Evolutionary conservation across 2,329 filamentous ascomycete genomes (phyloP).

Genomic region (Ophiostoma perfectum): DNA sequence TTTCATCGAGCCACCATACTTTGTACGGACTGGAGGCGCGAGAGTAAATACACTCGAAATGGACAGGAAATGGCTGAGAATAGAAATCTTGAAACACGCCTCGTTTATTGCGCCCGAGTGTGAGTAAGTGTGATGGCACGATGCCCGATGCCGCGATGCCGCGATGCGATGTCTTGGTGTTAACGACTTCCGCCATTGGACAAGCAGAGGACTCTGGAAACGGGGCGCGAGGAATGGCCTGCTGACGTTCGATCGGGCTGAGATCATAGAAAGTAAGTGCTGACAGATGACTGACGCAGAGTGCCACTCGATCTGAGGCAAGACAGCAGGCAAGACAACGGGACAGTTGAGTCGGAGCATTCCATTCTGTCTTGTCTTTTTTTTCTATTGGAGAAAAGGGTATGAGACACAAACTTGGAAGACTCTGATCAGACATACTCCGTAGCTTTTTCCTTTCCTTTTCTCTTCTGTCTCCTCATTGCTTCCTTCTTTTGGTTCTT

Average conservation of each 20-base stretch:
- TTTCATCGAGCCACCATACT: neutral
- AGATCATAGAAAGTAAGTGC: too few relatives aligned
- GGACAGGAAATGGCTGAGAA: neutral
- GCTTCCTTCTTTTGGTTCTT: neutral
- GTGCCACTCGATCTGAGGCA: too few relatives aligned
- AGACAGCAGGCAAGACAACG: too few relatives aligned
- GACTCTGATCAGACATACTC: neutral
- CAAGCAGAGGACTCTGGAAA: too few relatives aligned
- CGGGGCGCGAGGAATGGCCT: too few relatives aligned
- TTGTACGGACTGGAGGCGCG: neutral
- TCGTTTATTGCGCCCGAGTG: neutral
- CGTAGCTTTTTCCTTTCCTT: neutral
- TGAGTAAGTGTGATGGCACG: neutral
- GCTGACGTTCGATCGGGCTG: too few relatives aligned
- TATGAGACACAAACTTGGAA: neutral
- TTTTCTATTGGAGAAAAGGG: too few relatives aligned
- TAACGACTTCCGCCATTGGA: too few relatives aligned
- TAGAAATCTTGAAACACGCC: slow-evolving; percentile 1
- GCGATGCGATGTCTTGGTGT: neutral
- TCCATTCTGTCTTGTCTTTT: too few relatives aligned
- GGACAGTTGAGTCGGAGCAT: too few relatives aligned
- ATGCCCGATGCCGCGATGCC: neutral
- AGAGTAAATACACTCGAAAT: neutral
- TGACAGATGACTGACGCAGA: too few relatives aligned
- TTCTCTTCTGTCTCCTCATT: neutral